Evolutionary conservation across 1,284 basidiomycete genomes (phyloP).

Genomic region (Irpex sp.): DNA sequence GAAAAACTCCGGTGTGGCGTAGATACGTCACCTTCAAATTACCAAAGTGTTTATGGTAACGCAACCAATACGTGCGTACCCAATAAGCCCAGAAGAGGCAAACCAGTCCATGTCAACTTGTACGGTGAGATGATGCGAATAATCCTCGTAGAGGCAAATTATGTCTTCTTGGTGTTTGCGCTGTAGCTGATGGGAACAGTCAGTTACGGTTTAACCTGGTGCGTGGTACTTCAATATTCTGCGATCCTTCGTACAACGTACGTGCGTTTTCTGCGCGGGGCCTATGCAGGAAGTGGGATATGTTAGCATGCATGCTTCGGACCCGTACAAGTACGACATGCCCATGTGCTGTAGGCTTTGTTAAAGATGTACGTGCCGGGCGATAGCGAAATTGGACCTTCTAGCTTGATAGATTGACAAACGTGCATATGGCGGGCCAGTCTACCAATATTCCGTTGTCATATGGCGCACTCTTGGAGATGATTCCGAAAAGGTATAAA

Average conservation of each 20-base stretch:
- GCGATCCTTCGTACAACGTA: neutral
- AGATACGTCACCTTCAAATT: too few relatives aligned
- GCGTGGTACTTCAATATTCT: neutral
- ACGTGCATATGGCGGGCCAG: slow-evolving; percentile 2
- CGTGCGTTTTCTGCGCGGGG: neutral
- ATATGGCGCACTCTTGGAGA: neutral
- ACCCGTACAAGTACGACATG: neutral
- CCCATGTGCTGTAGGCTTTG: neutral
- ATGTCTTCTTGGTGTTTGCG: neutral
- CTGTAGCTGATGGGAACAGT: neutral
- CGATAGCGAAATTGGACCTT: neutral
- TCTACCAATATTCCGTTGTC: neutral
- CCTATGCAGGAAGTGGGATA: neutral
- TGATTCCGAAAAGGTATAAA: neutral
- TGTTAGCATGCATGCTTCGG: neutral
- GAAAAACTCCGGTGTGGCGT: too few relatives aligned
- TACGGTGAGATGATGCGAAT: neutral
- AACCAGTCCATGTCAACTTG: too few relatives aligned
- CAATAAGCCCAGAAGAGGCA: too few relatives aligned
- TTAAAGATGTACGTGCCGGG: neutral
- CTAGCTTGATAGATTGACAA: neutral
- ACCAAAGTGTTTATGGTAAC: too few relatives aligned
- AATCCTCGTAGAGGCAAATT: neutral
- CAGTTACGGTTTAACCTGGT: neutral
- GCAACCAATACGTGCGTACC: too few relatives aligned